Percentiles rank a stretch among this genome's conserved stretches.
Evolutionary conservation across 495 filamentous ascomycete species (phyloP).

Genomic region (Tricharina praecox): DNA sequence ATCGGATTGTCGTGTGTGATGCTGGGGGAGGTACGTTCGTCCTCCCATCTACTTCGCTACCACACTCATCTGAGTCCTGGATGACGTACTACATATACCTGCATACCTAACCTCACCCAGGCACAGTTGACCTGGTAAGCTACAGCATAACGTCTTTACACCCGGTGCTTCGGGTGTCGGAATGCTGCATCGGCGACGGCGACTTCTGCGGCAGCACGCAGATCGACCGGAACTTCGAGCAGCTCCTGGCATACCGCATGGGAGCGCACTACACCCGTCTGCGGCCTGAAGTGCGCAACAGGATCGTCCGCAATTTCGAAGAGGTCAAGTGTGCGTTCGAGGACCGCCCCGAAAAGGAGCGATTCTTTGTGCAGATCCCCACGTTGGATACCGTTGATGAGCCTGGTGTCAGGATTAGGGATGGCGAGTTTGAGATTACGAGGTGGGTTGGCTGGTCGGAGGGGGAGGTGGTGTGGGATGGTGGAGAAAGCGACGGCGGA

Average conservation of each 20-base stretch:
- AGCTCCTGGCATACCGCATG: conserved; percentile 2
- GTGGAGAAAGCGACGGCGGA: background rate
- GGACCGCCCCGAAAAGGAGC: conserved; percentile 2
- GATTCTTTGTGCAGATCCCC: conserved; percentile 4
- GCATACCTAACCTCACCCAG: background rate
- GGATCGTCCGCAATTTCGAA: conserved; percentile 7
- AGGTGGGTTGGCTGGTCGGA: background rate
- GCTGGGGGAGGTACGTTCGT: conserved; percentile 17
- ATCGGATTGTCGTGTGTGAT: conserved; percentile 20
- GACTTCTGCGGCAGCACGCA: conserved; percentile 8
- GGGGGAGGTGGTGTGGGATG: background rate
- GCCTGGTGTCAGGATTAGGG: background rate
- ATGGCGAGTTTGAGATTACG: conserved; percentile 6
- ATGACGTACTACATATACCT: no score
- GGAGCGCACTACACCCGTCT: conserved; percentile 2
- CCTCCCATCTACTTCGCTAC: background rate
- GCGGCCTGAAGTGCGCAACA: conserved; percentile 3
- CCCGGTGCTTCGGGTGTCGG: background rate
- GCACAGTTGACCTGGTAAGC: conserved; percentile 5
- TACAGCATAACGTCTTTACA: conserved; percentile 4
- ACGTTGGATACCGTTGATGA: conserved; percentile 1
- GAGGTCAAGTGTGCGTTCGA: conserved; percentile 10
- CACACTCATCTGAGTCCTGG: no score
- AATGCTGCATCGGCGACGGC: conserved; percentile 7
- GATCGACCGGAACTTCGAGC: conserved; percentile 11